Conservation (phyloP, 176 grass and related monocot species). For the Musa beccarii region DNA sequence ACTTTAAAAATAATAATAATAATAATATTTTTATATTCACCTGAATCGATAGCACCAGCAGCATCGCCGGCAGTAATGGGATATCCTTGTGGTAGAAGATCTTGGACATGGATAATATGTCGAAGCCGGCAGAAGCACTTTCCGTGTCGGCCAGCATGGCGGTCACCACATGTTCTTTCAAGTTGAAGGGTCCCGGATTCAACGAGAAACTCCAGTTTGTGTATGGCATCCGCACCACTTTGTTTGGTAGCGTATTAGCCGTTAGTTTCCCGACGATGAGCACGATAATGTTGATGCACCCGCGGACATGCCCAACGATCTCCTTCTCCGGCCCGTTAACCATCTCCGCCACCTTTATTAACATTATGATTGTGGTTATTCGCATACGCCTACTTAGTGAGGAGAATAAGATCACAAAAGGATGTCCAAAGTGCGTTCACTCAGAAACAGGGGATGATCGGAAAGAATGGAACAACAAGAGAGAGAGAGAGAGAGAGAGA, state of each 20-base stretch:
- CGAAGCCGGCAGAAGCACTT: neutral
- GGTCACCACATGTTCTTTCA: no score
- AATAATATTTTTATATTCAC: no score
- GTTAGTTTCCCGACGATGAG: no score
- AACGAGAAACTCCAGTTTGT: no score
- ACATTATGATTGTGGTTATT: no score
- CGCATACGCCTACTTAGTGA: no score
- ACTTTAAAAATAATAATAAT: no score
- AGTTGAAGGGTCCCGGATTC: no score
- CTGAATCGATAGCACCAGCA: neutral
- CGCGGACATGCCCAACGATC: constrained; percentile 70
- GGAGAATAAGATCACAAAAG: no score
- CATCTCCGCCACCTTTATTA: constrained; percentile 42
- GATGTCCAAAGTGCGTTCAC: constrained; percentile 2
- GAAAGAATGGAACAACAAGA: neutral
- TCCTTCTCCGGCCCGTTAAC: constrained; percentile 21
- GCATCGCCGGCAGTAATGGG: neutral
- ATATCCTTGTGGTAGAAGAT: constrained; percentile 1
- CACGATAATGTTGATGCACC: neutral
- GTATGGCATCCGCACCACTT: no score
- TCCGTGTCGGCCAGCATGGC: neutral
- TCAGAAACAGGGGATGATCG: neutral
- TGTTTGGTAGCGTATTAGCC: no score
- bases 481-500: no score
- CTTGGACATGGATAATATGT: neutral